These are phyloP conservation scores for Dianthus caryophyllus DNA, from an alignment of 148 eudicot species.

Conservation along the genomic window DNA sequence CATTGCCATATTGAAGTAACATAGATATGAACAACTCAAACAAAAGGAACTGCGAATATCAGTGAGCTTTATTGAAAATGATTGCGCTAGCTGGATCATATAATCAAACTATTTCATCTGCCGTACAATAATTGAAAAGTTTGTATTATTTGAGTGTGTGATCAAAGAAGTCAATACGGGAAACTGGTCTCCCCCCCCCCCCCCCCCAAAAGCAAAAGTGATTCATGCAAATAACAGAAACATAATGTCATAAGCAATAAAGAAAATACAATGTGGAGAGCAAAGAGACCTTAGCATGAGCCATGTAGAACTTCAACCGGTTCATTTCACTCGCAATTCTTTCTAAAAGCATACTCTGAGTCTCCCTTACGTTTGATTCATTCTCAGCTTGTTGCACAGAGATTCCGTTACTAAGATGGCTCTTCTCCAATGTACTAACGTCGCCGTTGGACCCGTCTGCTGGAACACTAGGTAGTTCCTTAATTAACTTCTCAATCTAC, in stretches of 20 bases:
- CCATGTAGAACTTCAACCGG: conserved; percentile 84
- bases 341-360: conserved; percentile 98
- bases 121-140: background rate
- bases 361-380: conserved; percentile 81
- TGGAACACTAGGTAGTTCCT: conserved; percentile 90
- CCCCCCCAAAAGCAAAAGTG: background rate
- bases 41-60: background rate
- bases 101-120: background rate
- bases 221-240: background rate
- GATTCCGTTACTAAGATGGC: conserved; percentile 58
- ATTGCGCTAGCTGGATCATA: background rate
- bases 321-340: conserved; percentile 99
- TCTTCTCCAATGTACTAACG: conserved; percentile 36
- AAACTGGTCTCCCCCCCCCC: background rate
- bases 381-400: conserved; percentile 59
- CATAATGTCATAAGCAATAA: conserved; percentile 9
- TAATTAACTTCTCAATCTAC: conserved; percentile 92
- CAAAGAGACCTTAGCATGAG: conserved; percentile 87
- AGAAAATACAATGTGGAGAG: conserved; percentile 24
- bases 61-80: background rate
- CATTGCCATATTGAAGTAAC: too few species aligned
- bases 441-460: conserved; percentile 78
- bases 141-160: background rate
- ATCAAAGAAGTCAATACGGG: background rate
- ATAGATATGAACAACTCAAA: conserved; percentile 2